Evolutionary conservation across 2,329 filamentous ascomycete genomes (phyloP).

Genomic region (Ambrosiella xylebori): DNA sequence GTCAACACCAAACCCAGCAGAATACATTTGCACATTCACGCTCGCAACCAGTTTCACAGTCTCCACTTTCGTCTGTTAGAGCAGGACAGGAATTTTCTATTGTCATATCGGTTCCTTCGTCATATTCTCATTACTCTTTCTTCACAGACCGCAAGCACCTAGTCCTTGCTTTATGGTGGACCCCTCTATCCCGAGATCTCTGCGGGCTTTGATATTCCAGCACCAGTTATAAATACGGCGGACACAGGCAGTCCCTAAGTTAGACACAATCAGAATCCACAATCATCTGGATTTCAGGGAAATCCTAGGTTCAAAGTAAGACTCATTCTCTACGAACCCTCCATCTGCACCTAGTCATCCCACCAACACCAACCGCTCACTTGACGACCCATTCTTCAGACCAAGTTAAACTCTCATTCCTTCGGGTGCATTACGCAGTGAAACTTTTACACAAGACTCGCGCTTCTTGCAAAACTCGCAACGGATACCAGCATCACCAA

Average conservation of each 20-base stretch:
- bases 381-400: neutral
- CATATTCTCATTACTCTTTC: neutral
- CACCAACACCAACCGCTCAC: neutral
- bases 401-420: neutral
- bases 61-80: neutral
- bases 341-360: neutral
- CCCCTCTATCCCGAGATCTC: neutral
- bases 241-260: neutral
- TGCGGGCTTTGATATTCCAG: neutral
- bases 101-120: neutral
- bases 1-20: neutral
- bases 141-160: neutral
- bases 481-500: neutral
- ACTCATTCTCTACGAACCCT: neutral
- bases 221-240: neutral
- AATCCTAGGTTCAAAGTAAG: constrained; percentile 11
- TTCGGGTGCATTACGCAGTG: no score
- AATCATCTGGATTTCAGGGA: neutral
- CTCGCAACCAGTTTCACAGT: neutral
- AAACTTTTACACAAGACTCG: no score
- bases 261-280: neutral
- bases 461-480: no score
- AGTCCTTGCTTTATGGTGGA: neutral
- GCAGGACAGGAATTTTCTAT: neutral
- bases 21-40: neutral